Evolutionary conservation across 768 basidiomycete species (phyloP).

Genomic region (Mrakia blollopis): DNA sequence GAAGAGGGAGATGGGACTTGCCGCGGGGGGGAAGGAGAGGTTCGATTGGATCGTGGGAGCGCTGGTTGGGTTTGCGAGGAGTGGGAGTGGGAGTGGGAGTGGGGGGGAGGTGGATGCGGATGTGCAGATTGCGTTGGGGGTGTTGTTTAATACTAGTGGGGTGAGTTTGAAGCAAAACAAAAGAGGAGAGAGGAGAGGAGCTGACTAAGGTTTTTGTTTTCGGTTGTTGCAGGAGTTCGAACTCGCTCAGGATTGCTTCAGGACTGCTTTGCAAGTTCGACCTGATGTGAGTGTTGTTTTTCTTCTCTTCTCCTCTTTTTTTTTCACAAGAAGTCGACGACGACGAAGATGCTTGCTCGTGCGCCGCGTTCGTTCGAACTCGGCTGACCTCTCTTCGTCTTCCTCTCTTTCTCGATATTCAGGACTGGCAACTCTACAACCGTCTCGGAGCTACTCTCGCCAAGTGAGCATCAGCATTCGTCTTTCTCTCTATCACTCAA

Average conservation of each 20-base stretch:
- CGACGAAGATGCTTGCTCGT: no score
- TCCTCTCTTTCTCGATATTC: no score
- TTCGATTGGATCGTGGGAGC: constrained; percentile 59
- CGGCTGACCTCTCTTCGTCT: no score
- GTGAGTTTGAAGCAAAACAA: constrained; percentile 48
- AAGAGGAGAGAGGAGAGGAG: background rate
- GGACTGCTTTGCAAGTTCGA: constrained; percentile 74
- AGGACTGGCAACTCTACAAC: constrained; percentile 84
- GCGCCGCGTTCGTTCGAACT: no score
- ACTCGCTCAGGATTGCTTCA: constrained; percentile 92
- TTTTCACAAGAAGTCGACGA: no score
- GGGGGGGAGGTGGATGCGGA: constrained; percentile 69
- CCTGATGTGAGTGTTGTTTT: constrained; percentile 51
- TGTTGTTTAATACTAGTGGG: constrained; percentile 87
- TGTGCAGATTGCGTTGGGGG: constrained; percentile 88
- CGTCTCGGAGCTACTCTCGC: constrained; percentile 91
- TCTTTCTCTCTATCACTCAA: background rate
- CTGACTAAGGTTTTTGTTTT: background rate
- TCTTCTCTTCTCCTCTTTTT: no score
- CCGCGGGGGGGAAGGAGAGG: constrained; percentile 36
- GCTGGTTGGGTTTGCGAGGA: constrained; percentile 71
- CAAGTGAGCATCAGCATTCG: constrained; percentile 48
- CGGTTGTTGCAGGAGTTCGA: constrained; percentile 64
- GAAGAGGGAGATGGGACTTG: constrained; percentile 41
- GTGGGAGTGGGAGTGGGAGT: constrained; percentile 49